Evolutionary conservation across 352 stramenopile genomes (phyloP).

Genomic region (Phytophthora uliginosa): DNA sequence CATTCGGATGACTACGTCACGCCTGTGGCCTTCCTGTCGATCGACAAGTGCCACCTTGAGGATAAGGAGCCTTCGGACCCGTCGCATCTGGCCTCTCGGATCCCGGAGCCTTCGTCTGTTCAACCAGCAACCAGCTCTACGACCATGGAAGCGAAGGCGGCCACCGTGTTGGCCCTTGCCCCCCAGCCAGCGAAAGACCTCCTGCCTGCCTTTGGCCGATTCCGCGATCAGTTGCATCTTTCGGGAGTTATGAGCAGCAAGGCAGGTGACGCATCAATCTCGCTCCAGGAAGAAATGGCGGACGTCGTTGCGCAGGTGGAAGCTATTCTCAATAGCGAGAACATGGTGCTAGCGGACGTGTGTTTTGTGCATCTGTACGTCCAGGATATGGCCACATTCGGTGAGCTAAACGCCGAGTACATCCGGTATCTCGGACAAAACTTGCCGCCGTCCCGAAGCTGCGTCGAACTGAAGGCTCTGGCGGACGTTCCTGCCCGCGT

Average conservation of each 20-base stretch:
- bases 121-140: background rate
- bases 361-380: constrained; percentile 98
- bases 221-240: constrained; percentile 77
- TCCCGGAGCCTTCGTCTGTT: constrained; percentile 25
- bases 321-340: constrained; percentile 44
- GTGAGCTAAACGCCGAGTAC: constrained; percentile 95
- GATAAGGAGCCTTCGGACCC: constrained; percentile 74
- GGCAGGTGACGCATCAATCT: constrained; percentile 36
- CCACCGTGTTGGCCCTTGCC: constrained; percentile 32
- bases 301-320: constrained; percentile 63
- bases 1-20: constrained; percentile 94
- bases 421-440: constrained; percentile 90
- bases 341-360: constrained; percentile 90
- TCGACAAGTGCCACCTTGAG: constrained; percentile 92
- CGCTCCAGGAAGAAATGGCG: constrained; percentile 71
- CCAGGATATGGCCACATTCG: constrained; percentile 95
- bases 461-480: constrained; percentile 86
- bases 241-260: constrained; percentile 67
- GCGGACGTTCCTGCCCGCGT: constrained; percentile 59
- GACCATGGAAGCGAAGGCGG: constrained; percentile 18
- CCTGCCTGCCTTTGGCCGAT: constrained; percentile 43
- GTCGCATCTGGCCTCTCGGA: constrained; percentile 49
- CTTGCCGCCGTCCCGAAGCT: constrained; percentile 88
- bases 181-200: constrained; percentile 24
- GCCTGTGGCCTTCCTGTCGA: constrained; percentile 94